phyloP scores from a whole-genome alignment of 495 filamentous ascomycete species.

The Penicillium paxilli region DNA sequence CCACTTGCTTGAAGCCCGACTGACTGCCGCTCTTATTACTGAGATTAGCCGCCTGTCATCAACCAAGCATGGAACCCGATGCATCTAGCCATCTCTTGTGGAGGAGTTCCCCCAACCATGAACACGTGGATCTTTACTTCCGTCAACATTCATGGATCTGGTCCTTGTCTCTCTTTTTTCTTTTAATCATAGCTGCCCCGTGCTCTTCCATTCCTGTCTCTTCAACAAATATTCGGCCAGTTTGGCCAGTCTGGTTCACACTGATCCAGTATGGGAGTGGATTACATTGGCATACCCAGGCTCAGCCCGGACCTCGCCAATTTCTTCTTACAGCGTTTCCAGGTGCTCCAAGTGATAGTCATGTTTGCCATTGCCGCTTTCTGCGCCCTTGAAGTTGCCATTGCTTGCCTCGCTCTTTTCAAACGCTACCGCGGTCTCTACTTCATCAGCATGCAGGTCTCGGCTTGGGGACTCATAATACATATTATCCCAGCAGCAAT shows the following conservation, averaged over 20 bases:
- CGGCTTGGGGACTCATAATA: conserved; percentile 30
- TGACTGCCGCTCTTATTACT: too few relatives aligned
- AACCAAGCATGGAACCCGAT: too few relatives aligned
- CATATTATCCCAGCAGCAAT: conserved; percentile 17
- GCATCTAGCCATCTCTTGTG: background rate
- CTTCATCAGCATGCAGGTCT: conserved; percentile 38
- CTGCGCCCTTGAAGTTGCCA: conserved; percentile 30
- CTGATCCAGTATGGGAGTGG: background rate
- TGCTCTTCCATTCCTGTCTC: background rate
- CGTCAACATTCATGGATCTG: too few relatives aligned
- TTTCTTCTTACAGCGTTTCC: background rate
- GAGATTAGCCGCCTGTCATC: background rate
- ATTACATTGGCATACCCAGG: background rate
- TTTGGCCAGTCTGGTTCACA: conserved; percentile 17
- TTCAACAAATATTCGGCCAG: too few relatives aligned
- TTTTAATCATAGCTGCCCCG: background rate
- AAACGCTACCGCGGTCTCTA: conserved; percentile 35
- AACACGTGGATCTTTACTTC: background rate
- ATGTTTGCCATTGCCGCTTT: conserved; percentile 29
- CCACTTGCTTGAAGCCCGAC: background rate
- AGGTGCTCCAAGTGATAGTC: conserved; percentile 8
- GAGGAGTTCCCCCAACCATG: background rate
- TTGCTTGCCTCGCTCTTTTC: conserved; percentile 37
- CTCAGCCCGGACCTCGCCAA: conserved; percentile 5
- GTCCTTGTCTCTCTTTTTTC: background rate